Evolutionary conservation across 2,329 filamentous ascomycete genomes (phyloP), one percentile per base, ranked within the genome.

Genomic region (Colletotrichum horii): DNA sequence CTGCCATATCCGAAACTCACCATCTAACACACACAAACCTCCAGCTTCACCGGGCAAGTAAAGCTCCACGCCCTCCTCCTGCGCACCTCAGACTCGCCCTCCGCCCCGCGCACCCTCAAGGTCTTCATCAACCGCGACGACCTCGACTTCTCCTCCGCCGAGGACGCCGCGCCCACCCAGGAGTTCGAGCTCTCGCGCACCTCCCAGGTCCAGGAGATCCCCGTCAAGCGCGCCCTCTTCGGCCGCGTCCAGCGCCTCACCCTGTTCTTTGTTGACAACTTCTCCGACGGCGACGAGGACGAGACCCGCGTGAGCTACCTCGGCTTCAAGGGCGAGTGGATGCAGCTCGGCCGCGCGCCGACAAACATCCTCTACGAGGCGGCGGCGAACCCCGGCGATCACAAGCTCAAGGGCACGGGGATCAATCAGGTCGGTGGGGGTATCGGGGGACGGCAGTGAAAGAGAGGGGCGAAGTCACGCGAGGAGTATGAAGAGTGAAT

Each of bases 181-280:
- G 92, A 88, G 5, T 89, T 98, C 58, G 92, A 94, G 82, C 89
- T 98, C 16, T 91, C 94, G 6, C 95, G 94, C 82, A 95, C 94
- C 6, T 89, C 91, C 4, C 94, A 97, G 73, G 88, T 98, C 30
- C 96, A 98, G 83, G 96, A 98, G 83, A 89, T 98, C 7, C 92
- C 94, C 0, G 93, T 99, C 36, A 95, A 95, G 85, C 92, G 97
- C n/a, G 95, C 95, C 6, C 89, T 94, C 26, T 99, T 98, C 89
- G 95, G 94, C 79, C 94, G 93, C 30, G 95, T 96, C n/a, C 94
- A 95, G 64, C 93, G 90, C 24, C 87, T 99, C 76, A 92, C 93
- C 16, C 88, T 99, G 66, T 98, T 98, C 87, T 94, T 98, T 80
- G 93, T 95, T 80, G 95, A 98, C 83, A 99, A 98, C 82, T 98